A percentile compares a stretch with the other conserved stretches of the same genome.
Evolutionary conservation across 129 eudicot genomes (phyloP).

Genomic region (Flaveria linearis): DNA sequence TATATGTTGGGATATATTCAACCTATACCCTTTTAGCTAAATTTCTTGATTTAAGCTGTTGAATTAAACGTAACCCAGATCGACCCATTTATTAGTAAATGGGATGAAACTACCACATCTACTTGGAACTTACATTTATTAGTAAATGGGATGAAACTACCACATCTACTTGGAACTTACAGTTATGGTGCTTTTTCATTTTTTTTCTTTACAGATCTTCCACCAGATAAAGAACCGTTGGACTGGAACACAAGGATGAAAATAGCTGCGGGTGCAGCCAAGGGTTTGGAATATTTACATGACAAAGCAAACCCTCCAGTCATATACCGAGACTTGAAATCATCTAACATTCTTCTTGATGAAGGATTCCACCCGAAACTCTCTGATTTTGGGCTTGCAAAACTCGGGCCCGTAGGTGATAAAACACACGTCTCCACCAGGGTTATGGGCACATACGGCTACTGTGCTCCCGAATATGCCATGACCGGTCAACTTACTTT

Average conservation of each 20-base stretch:
- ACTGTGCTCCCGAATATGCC: slow-evolving; percentile 98
- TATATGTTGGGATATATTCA: neutral
- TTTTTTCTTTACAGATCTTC: slow-evolving; percentile 51
- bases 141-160: neutral
- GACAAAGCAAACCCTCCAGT: slow-evolving; percentile 98
- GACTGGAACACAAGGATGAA: slow-evolving; percentile 98
- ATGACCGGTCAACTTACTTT: slow-evolving; percentile 98
- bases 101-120: neutral
- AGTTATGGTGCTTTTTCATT: neutral
- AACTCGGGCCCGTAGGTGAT: slow-evolving; percentile 94
- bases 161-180: slow-evolving; percentile 15
- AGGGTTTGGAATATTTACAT: slow-evolving; percentile 89
- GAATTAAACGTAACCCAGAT: neutral
- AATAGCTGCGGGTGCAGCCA: slow-evolving; percentile 98
- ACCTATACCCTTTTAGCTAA: slow-evolving; percentile 8
- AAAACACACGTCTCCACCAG: slow-evolving; percentile 95
- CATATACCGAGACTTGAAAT: slow-evolving; percentile 85
- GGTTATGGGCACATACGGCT: slow-evolving; percentile 99
- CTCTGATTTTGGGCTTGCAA: slow-evolving; percentile 95
- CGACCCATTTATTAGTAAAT: neutral
- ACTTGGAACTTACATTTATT: slow-evolving; percentile 19
- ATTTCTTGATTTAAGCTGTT: neutral
- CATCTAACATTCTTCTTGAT: slow-evolving; percentile 93
- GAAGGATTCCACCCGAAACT: slow-evolving; percentile 86
- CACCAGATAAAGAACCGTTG: slow-evolving; percentile 77